A percentile compares a stretch with the other conserved stretches of the same genome.
Conservation (phyloP, 192 early-diverging fungal species). For the Coemansia nantahalensis region DNA sequence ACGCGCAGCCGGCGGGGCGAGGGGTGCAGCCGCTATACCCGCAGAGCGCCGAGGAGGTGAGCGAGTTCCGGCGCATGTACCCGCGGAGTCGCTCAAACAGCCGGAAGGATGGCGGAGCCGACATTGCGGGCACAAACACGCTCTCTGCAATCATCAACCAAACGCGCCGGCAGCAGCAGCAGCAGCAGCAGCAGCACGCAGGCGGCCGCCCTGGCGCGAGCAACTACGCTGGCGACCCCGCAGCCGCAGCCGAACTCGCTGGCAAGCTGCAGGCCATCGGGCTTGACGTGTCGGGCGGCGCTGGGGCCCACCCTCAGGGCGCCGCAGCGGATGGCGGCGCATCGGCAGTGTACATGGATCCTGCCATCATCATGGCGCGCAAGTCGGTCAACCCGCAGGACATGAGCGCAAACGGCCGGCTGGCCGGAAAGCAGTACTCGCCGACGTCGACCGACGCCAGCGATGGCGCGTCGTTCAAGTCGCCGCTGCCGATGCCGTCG, state of each 20-base stretch:
- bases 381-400: slow-evolving; percentile 39
- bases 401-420: slow-evolving; percentile 1
- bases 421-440: background rate
- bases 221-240: background rate
- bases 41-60: slow-evolving; percentile 34
- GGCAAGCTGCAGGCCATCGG: slow-evolving; percentile 51
- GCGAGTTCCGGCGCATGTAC: slow-evolving; percentile 39
- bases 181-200: slow-evolving; percentile 11
- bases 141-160: slow-evolving; percentile 26
- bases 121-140: slow-evolving; percentile 6
- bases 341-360: slow-evolving; percentile 16
- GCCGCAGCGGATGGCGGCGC: slow-evolving; percentile 9
- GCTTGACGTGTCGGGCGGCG: slow-evolving; percentile 10
- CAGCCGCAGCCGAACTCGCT: slow-evolving; percentile 12
- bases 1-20: slow-evolving; percentile 18
- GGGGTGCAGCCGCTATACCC: slow-evolving; percentile 40
- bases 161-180: slow-evolving; percentile 31
- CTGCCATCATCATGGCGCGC: slow-evolving; percentile 44
- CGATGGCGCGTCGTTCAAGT: slow-evolving; percentile 20
- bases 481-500: slow-evolving; percentile 30
- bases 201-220: background rate
- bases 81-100: slow-evolving; percentile 52
- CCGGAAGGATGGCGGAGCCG: slow-evolving; percentile 16
- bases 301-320: slow-evolving; percentile 2
- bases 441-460: background rate